These are phyloP conservation scores for Thielaviopsis populi DNA, from an alignment of 2,329 filamentous ascomycete genomes.

Conservation along the genomic window DNA sequence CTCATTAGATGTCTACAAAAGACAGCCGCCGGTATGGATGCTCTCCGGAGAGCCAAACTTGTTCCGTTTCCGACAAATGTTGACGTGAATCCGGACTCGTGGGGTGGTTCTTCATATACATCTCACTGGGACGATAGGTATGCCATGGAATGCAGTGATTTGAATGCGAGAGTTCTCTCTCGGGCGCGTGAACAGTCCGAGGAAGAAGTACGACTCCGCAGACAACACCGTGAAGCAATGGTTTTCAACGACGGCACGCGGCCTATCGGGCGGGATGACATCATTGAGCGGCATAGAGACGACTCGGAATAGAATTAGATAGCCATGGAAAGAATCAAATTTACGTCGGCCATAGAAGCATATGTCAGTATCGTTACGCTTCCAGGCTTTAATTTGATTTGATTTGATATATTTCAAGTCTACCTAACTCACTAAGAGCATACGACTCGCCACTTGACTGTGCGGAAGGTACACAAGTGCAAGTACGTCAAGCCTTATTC, in stretches of 20 bases:
- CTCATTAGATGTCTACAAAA: conserved; percentile 36
- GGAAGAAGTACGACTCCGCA: conserved; percentile 57
- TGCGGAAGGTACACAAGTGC: too few relatives aligned
- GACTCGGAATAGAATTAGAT: not conserved
- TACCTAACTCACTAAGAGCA: not conserved
- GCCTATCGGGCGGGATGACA: conserved; percentile 58
- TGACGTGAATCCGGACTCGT: not conserved
- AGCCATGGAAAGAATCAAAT: not conserved
- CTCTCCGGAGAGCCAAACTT: conserved; percentile 36
- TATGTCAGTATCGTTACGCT: not conserved
- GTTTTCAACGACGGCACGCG: conserved; percentile 76
- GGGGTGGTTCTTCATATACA: not conserved
- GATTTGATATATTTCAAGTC: not conserved
- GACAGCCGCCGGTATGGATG: conserved; percentile 36
- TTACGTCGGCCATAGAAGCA: not conserved
- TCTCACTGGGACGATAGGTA: conserved; percentile 16
- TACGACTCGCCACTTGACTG: not conserved
- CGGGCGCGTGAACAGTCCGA: conserved; percentile 37
- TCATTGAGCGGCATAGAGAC: conserved; percentile 43
- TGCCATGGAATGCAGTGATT: conserved; percentile 16
- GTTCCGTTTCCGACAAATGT: conserved; percentile 24
- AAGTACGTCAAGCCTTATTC: too few relatives aligned
- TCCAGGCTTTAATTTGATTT: not conserved
- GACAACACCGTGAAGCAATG: conserved; percentile 74
- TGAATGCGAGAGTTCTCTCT: conserved; percentile 20